phyloP scores from a whole-genome alignment of 768 basidiomycete species.

The Amanita rubescens region DNA sequence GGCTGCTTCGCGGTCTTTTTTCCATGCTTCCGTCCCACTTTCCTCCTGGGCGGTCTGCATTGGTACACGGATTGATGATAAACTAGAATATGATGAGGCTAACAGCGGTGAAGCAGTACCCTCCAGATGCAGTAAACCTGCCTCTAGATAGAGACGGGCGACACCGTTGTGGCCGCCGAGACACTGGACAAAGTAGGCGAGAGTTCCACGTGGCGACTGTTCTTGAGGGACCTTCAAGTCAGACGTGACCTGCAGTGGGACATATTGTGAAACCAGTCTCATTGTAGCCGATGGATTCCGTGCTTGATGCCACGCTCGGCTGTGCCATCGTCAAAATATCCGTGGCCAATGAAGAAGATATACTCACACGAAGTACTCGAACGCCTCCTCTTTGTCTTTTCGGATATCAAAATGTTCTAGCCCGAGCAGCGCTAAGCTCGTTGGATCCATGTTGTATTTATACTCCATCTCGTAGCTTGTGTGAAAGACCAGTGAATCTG shows the following conservation, averaged over 20 bases:
- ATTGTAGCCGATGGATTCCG: constrained; percentile 71
- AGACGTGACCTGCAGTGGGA: constrained; percentile 47
- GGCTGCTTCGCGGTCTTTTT: constrained; percentile 64
- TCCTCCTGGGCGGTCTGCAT: constrained; percentile 40
- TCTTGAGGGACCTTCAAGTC: constrained; percentile 28
- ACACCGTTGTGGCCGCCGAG: constrained; percentile 62
- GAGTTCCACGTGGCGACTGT: constrained; percentile 41
- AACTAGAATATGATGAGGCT: constrained; percentile 65
- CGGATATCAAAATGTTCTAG: constrained; percentile 70
- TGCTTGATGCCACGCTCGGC: constrained; percentile 78
- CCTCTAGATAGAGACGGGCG: constrained; percentile 71
- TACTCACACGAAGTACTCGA: constrained; percentile 73
- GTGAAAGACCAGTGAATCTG: constrained; percentile 47
- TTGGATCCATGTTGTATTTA: constrained; percentile 81
- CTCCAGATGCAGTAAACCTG: constrained; percentile 75
- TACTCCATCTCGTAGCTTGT: constrained; percentile 46
- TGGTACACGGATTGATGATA: constrained; percentile 72
- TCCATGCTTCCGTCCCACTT: constrained; percentile 66
- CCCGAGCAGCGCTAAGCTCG: constrained; percentile 65
- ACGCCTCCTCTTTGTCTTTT: constrained; percentile 68
- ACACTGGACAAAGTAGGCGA: constrained; percentile 54
- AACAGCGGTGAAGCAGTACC: constrained; percentile 68
- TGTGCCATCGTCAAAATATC: constrained; percentile 18
- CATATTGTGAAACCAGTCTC: constrained; percentile 67
- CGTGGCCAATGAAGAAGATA: background rate